A percentile compares a stretch with the other conserved stretches of the same genome.
These are phyloP conservation scores for Bauhinia variegata DNA, from an alignment of 306 rosid genomes.

Conservation along the genomic window DNA sequence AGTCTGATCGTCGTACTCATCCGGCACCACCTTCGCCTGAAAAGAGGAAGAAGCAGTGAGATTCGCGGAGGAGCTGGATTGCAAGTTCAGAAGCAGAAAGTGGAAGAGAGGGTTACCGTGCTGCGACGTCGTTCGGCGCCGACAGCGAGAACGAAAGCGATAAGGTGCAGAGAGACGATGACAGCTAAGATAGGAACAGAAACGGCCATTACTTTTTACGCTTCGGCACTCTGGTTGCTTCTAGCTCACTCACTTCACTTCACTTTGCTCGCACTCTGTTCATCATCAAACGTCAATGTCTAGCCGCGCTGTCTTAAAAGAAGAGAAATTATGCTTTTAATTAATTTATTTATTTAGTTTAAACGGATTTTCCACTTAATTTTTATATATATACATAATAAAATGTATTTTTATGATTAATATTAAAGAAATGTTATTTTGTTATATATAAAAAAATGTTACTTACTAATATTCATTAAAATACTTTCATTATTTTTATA, in stretches of 20 bases:
- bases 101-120: slow-evolving; percentile 41
- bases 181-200: slow-evolving; percentile 60
- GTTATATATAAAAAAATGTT: too few relatives aligned
- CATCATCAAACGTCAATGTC: not conserved
- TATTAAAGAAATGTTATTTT: too few relatives aligned
- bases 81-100: not conserved
- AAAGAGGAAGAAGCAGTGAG: not conserved
- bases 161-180: slow-evolving; percentile 69
- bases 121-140: slow-evolving; percentile 97
- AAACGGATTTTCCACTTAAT: too few relatives aligned
- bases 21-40: slow-evolving; percentile 67
- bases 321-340: too few relatives aligned
- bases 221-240: not conserved
- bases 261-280: not conserved
- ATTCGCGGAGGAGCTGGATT: not conserved
- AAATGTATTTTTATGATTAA: too few relatives aligned
- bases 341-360: too few relatives aligned
- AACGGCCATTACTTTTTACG: slow-evolving; percentile 56
- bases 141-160: slow-evolving; percentile 83
- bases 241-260: not conserved
- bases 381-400: too few relatives aligned
- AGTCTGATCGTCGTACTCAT: slow-evolving; percentile 71
- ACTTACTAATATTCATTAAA: too few relatives aligned
- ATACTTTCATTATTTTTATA: too few relatives aligned
- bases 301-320: too few relatives aligned